Conservation (phyloP, 352 stramenopile species). For the Pythium scleroteichum region DNA sequence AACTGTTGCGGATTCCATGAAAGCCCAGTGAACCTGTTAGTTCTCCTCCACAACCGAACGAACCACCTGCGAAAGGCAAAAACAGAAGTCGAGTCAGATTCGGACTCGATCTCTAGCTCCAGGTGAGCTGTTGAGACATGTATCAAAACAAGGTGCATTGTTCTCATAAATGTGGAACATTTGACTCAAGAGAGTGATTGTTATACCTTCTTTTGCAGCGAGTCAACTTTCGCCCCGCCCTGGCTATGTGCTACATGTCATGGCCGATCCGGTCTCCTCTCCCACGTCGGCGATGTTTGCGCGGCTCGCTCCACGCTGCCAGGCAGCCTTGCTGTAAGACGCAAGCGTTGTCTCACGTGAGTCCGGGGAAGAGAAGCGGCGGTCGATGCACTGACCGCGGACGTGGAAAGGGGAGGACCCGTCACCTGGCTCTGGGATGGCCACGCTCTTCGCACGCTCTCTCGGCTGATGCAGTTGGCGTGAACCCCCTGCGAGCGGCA, state of each 20-base stretch:
- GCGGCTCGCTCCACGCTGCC: too few relatives aligned
- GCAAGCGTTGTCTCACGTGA: too few relatives aligned
- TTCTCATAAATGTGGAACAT: neutral
- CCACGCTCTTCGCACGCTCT: too few relatives aligned
- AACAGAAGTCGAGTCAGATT: slow-evolving; percentile 5
- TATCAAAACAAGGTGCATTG: neutral
- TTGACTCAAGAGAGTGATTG: neutral
- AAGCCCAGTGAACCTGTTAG: neutral
- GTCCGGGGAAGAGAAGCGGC: too few relatives aligned
- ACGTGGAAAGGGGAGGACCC: too few relatives aligned
- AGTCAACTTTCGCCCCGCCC: neutral
- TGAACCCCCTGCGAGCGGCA: too few relatives aligned
- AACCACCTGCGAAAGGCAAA: slow-evolving; percentile 15
- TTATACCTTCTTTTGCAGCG: neutral
- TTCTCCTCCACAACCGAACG: neutral
- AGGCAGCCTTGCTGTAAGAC: too few relatives aligned
- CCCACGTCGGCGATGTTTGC: neutral
- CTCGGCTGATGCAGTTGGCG: too few relatives aligned
- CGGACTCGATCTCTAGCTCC: neutral
- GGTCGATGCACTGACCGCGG: too few relatives aligned
- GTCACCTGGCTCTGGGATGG: too few relatives aligned
- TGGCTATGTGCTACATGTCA: neutral
- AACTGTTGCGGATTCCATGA: neutral
- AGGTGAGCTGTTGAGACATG: neutral
- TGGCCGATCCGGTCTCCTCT: neutral